Base-by-base conservation (phyloP, 148 eudicot genomes). In the Rheum nobile region DNA sequence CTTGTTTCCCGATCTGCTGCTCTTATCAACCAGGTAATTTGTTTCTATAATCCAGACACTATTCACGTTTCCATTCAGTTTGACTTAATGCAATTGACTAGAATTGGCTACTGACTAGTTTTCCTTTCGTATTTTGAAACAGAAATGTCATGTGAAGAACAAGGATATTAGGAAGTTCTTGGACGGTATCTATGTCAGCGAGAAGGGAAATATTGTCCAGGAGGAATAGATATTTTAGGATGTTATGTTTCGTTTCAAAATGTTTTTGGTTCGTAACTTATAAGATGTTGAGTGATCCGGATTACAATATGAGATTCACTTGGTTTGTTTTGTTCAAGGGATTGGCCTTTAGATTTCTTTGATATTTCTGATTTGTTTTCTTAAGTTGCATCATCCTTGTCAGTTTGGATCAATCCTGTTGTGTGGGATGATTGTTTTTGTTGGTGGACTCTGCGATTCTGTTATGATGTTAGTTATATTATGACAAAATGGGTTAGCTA, bases 1-100 rank as follows among this genome's bases (percentile, higher is more conserved):
- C 73, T 71, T 41, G 73, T 71, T 13, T 71, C 73, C 73, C 46
- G 73, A 71, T 71, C 73, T 38, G 73, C 73, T 22, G 73, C 73
- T 71, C 48, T 71, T 2, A 71, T 71, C 16, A 71, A 71, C 48
- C 73, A 71, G 73, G 73, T 71, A 41, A 65, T 16, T 0, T 54
- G 68, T 14, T 31, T 29, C 19, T 38, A 21, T 22, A 44, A 10
- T 29, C 34, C 12, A 29, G 37, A 11, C 35, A 19, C 24, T 19
- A 19, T 50, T 50, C 26, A 17, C 57, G 17, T 14, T 28, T 19
- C 3, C 3, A 16, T 65, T 65, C 9, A 17, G 41, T 8, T 31
- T 65, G 61, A 6, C 61, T 54, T 19, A n/a, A 9, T 22, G 41
- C 39, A 29, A 4, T 10, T 68, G 42, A 34, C 9, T 32, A 0